phyloP scores from a whole-genome alignment of 306 rosid genomes.

The Betula pendula region DNA sequence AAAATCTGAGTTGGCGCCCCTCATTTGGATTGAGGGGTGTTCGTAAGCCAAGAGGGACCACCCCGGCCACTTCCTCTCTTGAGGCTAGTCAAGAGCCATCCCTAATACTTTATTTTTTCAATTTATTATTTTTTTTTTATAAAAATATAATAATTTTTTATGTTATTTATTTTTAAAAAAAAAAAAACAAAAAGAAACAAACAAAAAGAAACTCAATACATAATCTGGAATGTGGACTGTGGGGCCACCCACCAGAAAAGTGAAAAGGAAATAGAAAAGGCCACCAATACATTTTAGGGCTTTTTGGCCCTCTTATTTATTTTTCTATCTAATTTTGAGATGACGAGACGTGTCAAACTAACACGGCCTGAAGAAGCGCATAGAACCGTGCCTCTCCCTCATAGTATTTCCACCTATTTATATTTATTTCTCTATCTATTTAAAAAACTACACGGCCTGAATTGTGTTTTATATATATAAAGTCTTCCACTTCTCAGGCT shows the following conservation, averaged over 20 bases:
- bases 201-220: too few relatives aligned
- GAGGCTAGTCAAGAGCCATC: too few relatives aligned
- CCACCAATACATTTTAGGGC: not conserved
- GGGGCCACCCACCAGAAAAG: not conserved
- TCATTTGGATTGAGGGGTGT: too few relatives aligned
- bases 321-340: not conserved
- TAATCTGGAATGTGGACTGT: not conserved
- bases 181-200: too few relatives aligned
- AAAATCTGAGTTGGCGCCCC: too few relatives aligned
- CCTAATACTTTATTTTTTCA: too few relatives aligned
- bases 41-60: too few relatives aligned
- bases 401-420: not conserved
- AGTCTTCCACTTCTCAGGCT: slow-evolving; percentile 16
- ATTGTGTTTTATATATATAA: slow-evolving; percentile 17
- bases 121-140: too few relatives aligned
- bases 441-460: too few relatives aligned
- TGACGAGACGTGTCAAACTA: slow-evolving; percentile 1
- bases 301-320: not conserved
- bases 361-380: not conserved
- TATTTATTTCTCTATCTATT: not conserved
- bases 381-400: not conserved
- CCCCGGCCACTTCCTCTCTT: too few relatives aligned
- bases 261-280: not conserved
- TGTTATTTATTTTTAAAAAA: too few relatives aligned
- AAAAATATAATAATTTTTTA: too few relatives aligned